Evolutionary conservation across 1,139 yeast species (phyloP), one percentile per base, ranked within the genome.

Genomic region (Torulaspora globosa): DNA sequence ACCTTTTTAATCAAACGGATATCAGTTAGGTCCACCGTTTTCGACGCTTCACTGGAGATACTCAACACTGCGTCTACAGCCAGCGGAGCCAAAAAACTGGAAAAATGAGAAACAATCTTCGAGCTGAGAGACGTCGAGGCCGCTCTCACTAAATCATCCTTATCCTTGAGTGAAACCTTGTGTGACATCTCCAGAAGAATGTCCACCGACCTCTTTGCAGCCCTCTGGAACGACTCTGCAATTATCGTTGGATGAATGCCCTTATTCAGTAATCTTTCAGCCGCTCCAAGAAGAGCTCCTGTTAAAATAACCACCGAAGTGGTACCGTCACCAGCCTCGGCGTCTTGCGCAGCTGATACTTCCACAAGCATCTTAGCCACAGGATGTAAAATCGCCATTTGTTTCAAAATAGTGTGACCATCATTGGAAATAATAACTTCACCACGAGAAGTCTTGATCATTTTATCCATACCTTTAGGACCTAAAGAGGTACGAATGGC

Each of bases 391-490:
- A 94, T 95, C 8, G 97, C 97, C 94, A 94, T 92, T 65, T 94
- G 97, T 63, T 88, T 84, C 58, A 94, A 74, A 60, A 94, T 94
- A 14, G 97, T 89, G 65, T 95, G 97, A 35, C 99, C 99, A 70
- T 92, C 99, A 67, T 92, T 94, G 53, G 97, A 89, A 57, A 94
- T 90, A 62, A 92, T 85, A 58, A 92, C 86, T 63, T 92, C 92
- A 32, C 97, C 97, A 43, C 78, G 78, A 46, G 90, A 84, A 27
- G 97, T 89, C 69, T 87, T 89, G 71, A 87, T 87, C 98, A 92
- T 92, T 73, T 94, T 94, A 68, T 92, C 99, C 98, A 92, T 92
- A 51, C 99, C 98, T 68, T 89, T 90, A 44, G 99, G 99, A 29
- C 99, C 99, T 49, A 92, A 73, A 9, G 97, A 89, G 3, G 99